These are phyloP conservation scores for Yamadazyma sp. DNA, from an alignment of 1,139 yeast genomes.

Conservation along the genomic window DNA sequence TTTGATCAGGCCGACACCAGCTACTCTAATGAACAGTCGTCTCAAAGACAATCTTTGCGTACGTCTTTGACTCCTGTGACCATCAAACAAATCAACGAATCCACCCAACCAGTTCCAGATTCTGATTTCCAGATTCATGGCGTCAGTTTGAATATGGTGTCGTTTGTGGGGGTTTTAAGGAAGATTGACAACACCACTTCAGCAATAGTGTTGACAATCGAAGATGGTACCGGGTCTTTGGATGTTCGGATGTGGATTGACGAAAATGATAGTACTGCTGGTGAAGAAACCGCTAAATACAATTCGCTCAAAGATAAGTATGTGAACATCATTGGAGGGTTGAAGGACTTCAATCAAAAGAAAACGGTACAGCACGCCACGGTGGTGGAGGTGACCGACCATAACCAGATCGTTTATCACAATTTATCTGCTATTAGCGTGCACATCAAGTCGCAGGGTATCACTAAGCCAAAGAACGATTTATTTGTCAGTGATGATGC, in stretches of 20 bases:
- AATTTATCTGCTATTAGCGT: slow-evolving; percentile 67
- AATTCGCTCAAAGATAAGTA: slow-evolving; percentile 41
- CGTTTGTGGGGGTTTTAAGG: slow-evolving; percentile 66
- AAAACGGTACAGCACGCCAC: slow-evolving; percentile 65
- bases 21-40: slow-evolving; percentile 13
- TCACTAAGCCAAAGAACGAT: slow-evolving; percentile 16
- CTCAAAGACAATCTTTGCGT: slow-evolving; percentile 39
- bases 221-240: slow-evolving; percentile 82
- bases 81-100: slow-evolving; percentile 71
- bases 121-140: slow-evolving; percentile 72
- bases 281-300: slow-evolving; percentile 36
- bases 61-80: slow-evolving; percentile 75
- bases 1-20: slow-evolving; percentile 27
- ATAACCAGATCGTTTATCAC: slow-evolving; percentile 77
- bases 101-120: slow-evolving; percentile 67
- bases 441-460: slow-evolving; percentile 56
- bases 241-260: slow-evolving; percentile 74
- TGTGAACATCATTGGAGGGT: slow-evolving; percentile 69
- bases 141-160: slow-evolving; percentile 57
- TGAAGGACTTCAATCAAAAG: slow-evolving; percentile 69
- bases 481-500: slow-evolving; percentile 47
- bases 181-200: slow-evolving; percentile 53
- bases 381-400: slow-evolving; percentile 61
- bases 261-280: slow-evolving; percentile 41
- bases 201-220: slow-evolving; percentile 57